Percentiles rank a stretch among this genome's conserved stretches.
phyloP scores from a whole-genome alignment of 2,329 filamentous ascomycete genomes.

The Fusarium siculi region DNA sequence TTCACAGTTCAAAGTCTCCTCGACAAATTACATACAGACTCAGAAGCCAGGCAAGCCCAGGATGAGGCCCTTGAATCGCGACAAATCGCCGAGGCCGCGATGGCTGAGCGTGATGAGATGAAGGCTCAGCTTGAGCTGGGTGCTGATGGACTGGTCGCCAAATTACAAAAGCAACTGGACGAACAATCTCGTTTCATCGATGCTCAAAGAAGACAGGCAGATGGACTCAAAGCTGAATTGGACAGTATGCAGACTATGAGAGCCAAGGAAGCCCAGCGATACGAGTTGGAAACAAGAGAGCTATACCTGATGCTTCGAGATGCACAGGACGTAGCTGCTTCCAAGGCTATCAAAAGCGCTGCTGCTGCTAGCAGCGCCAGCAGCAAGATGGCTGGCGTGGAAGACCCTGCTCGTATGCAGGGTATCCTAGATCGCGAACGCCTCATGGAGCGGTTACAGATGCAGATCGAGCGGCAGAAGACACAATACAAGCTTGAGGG shows the following conservation, averaged over 20 bases:
- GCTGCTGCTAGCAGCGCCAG: slow-evolving; percentile 59
- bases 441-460: slow-evolving; percentile 93
- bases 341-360: slow-evolving; percentile 72
- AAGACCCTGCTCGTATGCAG: slow-evolving; percentile 81
- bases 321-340: slow-evolving; percentile 94
- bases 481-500: slow-evolving; percentile 98
- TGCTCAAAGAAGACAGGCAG: slow-evolving; percentile 85
- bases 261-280: slow-evolving; percentile 90
- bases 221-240: slow-evolving; percentile 88
- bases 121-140: slow-evolving; percentile 87
- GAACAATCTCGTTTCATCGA: slow-evolving; percentile 93
- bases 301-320: slow-evolving; percentile 98
- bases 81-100: slow-evolving; percentile 93
- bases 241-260: slow-evolving; percentile 86
- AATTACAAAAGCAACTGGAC: slow-evolving; percentile 92
- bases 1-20: slow-evolving; percentile 96
- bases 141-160: slow-evolving; percentile 91
- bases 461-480: slow-evolving; percentile 95
- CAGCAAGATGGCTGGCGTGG: slow-evolving; percentile 63
- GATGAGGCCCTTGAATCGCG: slow-evolving; percentile 92
- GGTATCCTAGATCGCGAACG: slow-evolving; percentile 93
- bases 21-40: slow-evolving; percentile 96
- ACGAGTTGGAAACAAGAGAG: slow-evolving; percentile 95
- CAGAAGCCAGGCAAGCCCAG: slow-evolving; percentile 88
- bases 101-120: slow-evolving; percentile 97